Evolutionary conservation across 495 filamentous ascomycete genomes (phyloP).

Genomic region (Lophiostoma macrostomum): DNA sequence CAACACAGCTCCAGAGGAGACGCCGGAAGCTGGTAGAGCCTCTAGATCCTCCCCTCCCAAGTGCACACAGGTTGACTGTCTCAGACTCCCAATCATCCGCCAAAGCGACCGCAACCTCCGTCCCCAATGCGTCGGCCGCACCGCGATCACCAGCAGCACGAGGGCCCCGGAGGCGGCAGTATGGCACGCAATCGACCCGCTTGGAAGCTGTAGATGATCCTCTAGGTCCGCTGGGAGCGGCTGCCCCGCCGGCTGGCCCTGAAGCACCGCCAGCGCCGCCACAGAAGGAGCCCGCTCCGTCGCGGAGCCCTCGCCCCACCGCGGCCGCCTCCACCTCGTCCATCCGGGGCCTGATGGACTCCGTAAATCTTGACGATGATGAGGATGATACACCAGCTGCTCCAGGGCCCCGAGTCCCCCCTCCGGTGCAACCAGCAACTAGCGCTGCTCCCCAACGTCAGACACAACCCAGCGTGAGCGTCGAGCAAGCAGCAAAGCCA

Average conservation of each 20-base stretch:
- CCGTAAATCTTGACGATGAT: conserved; percentile 62
- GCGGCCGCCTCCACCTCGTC: conserved; percentile 51
- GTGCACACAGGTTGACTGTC: not conserved
- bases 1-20: conserved; percentile 33
- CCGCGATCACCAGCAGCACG: conserved; percentile 43
- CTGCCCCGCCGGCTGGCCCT: conserved; percentile 48
- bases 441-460: conserved; percentile 52
- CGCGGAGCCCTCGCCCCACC: conserved; percentile 56
- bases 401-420: conserved; percentile 60
- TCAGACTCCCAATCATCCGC: conserved; percentile 18
- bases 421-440: conserved; percentile 62
- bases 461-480: conserved; percentile 74
- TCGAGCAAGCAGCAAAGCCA: conserved; percentile 88
- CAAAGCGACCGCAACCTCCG: conserved; percentile 26
- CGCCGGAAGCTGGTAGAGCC: conserved; percentile 12
- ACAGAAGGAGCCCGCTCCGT: conserved; percentile 66
- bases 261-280: conserved; percentile 85
- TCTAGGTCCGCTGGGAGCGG: conserved; percentile 86
- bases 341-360: conserved; percentile 56
- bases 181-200: conserved; percentile 75
- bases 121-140: conserved; percentile 24
- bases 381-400: conserved; percentile 49
- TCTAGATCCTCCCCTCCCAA: not conserved
- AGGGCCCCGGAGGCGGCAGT: conserved; percentile 59
- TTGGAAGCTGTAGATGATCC: conserved; percentile 88